A percentile compares a stretch with the other conserved stretches of the same genome.
These are phyloP conservation scores for Dothideomycetidae sp. DNA, from an alignment of 2,329 filamentous ascomycete genomes.

Conservation along the genomic window DNA sequence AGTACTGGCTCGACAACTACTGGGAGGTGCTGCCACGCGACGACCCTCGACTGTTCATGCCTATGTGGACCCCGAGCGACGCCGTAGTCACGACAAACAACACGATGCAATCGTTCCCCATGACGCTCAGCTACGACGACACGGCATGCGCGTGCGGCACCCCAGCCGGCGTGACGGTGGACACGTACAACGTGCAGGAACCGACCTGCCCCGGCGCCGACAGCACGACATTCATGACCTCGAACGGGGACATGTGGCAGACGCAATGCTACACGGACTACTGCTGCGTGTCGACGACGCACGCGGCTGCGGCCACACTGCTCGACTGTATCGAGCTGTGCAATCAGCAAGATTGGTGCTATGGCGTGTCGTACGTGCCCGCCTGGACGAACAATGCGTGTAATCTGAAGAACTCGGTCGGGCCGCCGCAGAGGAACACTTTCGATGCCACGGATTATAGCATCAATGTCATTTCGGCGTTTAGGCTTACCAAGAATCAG, in stretches of 20 bases:
- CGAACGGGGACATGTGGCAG: neutral
- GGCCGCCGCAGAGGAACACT: neutral
- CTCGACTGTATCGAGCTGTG: neutral
- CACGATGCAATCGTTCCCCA: neutral
- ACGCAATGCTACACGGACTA: slow-evolving; percentile 1
- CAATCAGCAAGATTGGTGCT: neutral
- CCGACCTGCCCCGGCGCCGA: neutral
- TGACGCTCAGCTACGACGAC: neutral
- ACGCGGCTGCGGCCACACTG: neutral
- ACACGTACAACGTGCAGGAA: neutral
- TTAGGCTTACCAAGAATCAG: neutral
- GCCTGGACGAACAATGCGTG: neutral
- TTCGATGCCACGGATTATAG: neutral
- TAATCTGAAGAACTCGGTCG: neutral
- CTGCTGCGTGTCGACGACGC: neutral
- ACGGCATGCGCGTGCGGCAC: neutral
- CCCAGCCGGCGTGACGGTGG: neutral
- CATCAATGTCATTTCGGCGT: neutral
- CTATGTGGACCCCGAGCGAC: neutral
- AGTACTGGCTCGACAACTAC: neutral
- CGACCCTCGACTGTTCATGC: neutral
- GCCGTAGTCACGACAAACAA: neutral
- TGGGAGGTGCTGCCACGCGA: neutral
- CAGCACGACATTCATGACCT: neutral
- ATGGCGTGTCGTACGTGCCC: neutral